Conservation (phyloP, 306 rosid genomes). For the Macrotyloma uniflorum region DNA sequence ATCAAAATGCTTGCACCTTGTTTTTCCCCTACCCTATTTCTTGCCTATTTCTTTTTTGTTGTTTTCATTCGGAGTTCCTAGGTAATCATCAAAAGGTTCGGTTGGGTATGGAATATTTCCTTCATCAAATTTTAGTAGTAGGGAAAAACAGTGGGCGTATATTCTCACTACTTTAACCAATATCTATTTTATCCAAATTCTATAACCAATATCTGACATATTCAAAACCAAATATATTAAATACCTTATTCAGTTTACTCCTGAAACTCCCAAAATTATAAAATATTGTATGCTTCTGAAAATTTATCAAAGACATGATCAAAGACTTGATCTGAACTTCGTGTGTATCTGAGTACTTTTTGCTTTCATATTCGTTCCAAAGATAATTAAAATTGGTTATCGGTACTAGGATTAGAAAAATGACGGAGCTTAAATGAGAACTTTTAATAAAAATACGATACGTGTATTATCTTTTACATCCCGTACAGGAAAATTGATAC, state of each 20-base stretch:
- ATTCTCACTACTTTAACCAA: not conserved
- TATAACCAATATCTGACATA: not conserved
- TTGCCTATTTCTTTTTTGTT: not conserved
- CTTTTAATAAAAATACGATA: not conserved
- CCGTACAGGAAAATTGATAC: too few species aligned
- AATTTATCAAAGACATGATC: too few species aligned
- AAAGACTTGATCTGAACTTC: not conserved
- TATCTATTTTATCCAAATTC: not conserved
- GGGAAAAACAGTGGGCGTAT: not conserved
- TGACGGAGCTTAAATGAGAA: not conserved
- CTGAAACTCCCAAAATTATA: not conserved
- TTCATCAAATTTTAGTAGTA: not conserved
- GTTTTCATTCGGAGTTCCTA: not conserved
- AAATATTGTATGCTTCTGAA: not conserved
- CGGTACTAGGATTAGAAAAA: not conserved
- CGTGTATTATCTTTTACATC: too few species aligned
- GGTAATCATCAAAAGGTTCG: not conserved
- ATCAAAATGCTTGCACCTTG: not conserved
- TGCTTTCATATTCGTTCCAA: too few species aligned
- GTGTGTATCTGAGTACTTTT: not conserved
- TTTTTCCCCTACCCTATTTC: not conserved
- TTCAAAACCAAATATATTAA: not conserved
- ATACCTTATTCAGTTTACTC: not conserved
- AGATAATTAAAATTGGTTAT: not conserved
- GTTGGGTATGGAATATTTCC: slow-evolving; percentile 16